Evolutionary conservation across 2,329 filamentous ascomycete genomes (phyloP).

Genomic region (Colletotrichum orbiculare): DNA sequence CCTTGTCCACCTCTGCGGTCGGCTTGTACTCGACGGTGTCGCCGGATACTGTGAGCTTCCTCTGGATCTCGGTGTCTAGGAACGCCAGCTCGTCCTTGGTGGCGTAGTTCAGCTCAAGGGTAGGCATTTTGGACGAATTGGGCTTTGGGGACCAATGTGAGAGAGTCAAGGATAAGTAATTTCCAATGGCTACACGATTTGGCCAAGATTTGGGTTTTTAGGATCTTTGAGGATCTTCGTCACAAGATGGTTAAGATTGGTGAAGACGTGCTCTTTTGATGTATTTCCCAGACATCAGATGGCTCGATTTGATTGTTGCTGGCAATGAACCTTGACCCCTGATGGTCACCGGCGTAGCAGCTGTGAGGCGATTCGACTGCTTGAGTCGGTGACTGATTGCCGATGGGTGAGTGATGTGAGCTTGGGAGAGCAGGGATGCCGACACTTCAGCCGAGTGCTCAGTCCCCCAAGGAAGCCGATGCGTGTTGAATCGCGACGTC

Average conservation of each 20-base stretch:
- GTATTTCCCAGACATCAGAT: too few relatives aligned
- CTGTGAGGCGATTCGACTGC: neutral
- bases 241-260: too few relatives aligned
- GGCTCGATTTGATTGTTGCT: too few relatives aligned
- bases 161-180: too few relatives aligned
- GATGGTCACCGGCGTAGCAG: neutral
- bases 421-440: too few relatives aligned
- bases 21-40: slow-evolving; percentile 15
- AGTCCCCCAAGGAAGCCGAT: neutral
- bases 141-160: neutral
- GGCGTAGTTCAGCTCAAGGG: slow-evolving; percentile 22
- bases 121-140: slow-evolving; percentile 6
- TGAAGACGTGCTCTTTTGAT: too few relatives aligned
- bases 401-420: neutral
- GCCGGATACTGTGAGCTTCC: slow-evolving; percentile 6
- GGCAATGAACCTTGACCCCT: neutral
- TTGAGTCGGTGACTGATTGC: neutral
- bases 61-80: slow-evolving; percentile 10
- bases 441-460: too few relatives aligned
- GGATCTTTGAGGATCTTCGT: too few relatives aligned
- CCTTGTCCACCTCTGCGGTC: neutral
- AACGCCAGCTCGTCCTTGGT: slow-evolving; percentile 21
- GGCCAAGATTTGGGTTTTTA: too few relatives aligned
- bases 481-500: rapidly evolving
- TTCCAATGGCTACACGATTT: too few relatives aligned